phyloP scores from a whole-genome alignment of 2,329 filamentous ascomycete species.

The Fusarium lateritium region DNA sequence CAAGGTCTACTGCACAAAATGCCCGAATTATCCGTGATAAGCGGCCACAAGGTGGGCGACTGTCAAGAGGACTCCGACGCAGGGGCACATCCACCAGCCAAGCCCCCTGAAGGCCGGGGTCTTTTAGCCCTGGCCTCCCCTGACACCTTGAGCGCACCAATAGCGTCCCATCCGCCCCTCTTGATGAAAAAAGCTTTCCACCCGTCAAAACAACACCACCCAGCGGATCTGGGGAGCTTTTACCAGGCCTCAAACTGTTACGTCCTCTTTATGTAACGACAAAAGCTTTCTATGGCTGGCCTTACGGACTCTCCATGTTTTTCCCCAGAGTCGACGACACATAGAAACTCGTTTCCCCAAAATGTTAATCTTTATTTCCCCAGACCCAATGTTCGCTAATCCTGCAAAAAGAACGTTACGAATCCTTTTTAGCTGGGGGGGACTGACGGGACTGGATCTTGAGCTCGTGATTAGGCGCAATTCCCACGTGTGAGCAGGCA shows the following conservation, averaged over 20 bases:
- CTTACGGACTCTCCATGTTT: conserved; percentile 24
- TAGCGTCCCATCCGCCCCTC: neutral
- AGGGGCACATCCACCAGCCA: conserved; percentile 4
- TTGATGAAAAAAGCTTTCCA: neutral
- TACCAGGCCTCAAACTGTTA: conserved; percentile 37
- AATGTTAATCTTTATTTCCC: conserved; percentile 30
- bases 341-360: conserved; percentile 18
- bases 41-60: neutral
- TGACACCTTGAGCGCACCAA: neutral
- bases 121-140: neutral
- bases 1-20: too few species aligned
- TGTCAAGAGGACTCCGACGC: neutral
- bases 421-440: conserved; percentile 9
- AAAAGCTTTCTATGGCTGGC: conserved; percentile 42
- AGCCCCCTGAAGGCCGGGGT: neutral
- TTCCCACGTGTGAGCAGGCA: conserved; percentile 34
- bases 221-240: conserved; percentile 1
- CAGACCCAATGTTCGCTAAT: conserved; percentile 19
- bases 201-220: neutral
- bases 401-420: neutral
- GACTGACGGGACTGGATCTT: conserved; percentile 39
- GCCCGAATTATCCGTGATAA: conserved; percentile 10
- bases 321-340: conserved; percentile 40
- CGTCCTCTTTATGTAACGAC: conserved; percentile 48
- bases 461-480: conserved; percentile 36